A percentile compares a stretch with the other conserved stretches of the same genome.
phyloP scores from a whole-genome alignment of 176 grass and related monocot species.

The Triticum timopheevii region DNA sequence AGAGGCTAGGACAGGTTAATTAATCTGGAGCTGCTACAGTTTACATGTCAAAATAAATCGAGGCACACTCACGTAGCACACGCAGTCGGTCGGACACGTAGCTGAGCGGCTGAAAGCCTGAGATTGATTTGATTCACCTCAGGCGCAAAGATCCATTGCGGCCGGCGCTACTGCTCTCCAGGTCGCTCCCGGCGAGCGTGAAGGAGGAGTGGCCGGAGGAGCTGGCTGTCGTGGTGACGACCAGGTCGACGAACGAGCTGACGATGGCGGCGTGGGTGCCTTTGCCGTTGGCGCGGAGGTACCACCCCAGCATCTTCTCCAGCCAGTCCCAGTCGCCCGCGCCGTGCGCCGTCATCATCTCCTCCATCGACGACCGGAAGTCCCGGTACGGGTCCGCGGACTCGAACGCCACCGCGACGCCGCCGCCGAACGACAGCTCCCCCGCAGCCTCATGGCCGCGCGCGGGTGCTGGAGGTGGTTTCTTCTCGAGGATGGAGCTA shows the following conservation, averaged over 20 bases:
- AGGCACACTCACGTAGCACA: background rate
- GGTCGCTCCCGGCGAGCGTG: constrained; percentile 25
- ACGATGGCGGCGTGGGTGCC: constrained; percentile 60
- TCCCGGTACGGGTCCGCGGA: constrained; percentile 76
- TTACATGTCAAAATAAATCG: constrained; percentile 17
- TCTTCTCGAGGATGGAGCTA: constrained; percentile 71
- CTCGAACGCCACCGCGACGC: constrained; percentile 55
- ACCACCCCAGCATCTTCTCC: constrained; percentile 82
- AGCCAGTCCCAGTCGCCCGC: constrained; percentile 71
- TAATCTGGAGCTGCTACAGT: background rate
- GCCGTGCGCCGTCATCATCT: constrained; percentile 67
- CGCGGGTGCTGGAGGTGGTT: background rate
- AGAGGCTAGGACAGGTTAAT: background rate
- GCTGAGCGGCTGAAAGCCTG: background rate
- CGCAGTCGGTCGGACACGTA: background rate
- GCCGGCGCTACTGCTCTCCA: constrained; percentile 10
- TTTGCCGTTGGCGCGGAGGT: constrained; percentile 57
- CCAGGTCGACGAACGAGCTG: constrained; percentile 69
- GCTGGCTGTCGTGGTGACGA: constrained; percentile 26
- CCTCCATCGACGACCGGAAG: constrained; percentile 77
- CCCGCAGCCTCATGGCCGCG: background rate
- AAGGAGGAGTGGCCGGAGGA: constrained; percentile 37
- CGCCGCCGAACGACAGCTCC: constrained; percentile 12
- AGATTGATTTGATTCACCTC: constrained; percentile 20
- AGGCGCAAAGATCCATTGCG: constrained; percentile 12